Base-by-base conservation (phyloP, 768 basidiomycete genomes). In the Termitomyces sp. region DNA sequence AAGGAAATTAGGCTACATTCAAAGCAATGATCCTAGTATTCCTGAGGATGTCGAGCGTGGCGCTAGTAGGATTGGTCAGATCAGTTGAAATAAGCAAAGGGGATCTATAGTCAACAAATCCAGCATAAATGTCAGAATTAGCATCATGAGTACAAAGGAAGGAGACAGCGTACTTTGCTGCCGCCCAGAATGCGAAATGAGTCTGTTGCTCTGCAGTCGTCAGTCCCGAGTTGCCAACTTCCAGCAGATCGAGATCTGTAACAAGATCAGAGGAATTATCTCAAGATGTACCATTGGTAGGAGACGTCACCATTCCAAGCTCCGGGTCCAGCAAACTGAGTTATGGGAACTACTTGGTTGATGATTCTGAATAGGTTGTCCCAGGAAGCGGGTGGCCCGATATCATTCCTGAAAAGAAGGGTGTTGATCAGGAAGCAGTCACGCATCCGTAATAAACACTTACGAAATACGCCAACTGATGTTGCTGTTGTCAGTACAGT, bases 181-280 rank as follows among this genome's bases (percentile, higher is more conserved):
- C 76, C 3, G 79, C 78, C 80, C 80, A 83, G 49, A 82, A 77
- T 1, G 75, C 74, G 45, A 82, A 80, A 56, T 83, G 75, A 6
- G 72, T 74, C 51, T 77, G 71, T 52, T 77, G 76, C 50, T 80
- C 77, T 2, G 65, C 68, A 12, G 59, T 57, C 0, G 77, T 77
- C 35, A 81, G 54, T 3, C 75, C 77, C 4, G 63, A 47, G 56
- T 81, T 80, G 6, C 80, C 79, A 19, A 82, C 79, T 62, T 81
- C 78, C 35, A 83, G 70, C 69, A 82, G 66, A 62, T 82, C 81
- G 21, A 82, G 68, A 63, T 83, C 81, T 72, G 56, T 41, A 54
- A 6, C 17, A 41, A n/a, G 28, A 7, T 28, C n/a, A 28, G 41
- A n/a, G 26, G 48, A 40, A 31, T 46, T 41, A 14, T 50, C 53